Percentiles rank a stretch among this genome's conserved stretches.
Conservation (phyloP, 306 rosid species). For the Sphenostylis stenocarpa region DNA sequence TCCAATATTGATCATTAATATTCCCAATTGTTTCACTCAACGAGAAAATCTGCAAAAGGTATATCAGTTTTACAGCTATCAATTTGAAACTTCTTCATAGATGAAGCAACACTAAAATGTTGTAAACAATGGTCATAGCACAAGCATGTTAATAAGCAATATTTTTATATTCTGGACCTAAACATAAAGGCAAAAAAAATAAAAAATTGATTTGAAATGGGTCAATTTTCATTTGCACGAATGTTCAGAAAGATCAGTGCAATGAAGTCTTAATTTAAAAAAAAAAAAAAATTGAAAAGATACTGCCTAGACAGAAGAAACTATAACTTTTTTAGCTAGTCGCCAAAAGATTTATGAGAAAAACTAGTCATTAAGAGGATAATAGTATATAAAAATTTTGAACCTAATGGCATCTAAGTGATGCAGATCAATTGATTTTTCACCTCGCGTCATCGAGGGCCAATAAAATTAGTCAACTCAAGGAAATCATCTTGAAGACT, state of each 20-base stretch:
- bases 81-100: background rate
- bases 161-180: too few species aligned
- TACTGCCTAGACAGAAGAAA: background rate
- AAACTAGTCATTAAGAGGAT: background rate
- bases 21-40: background rate
- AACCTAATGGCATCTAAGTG: background rate
- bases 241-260: background rate
- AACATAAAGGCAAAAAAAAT: background rate
- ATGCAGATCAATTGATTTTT: background rate
- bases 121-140: background rate
- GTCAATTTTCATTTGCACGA: background rate
- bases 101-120: background rate
- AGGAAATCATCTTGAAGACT: conserved; percentile 2
- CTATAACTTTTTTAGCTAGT: background rate
- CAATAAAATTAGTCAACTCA: background rate
- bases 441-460: background rate
- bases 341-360: background rate
- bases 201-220: background rate
- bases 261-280: background rate
- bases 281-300: background rate
- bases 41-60: background rate
- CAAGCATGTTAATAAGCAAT: background rate
- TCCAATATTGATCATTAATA: background rate
- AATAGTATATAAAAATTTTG: background rate
- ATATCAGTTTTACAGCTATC: background rate